Evolutionary conservation across 176 grass and related monocot species (phyloP).

Genomic region (Pharus latifolius): DNA sequence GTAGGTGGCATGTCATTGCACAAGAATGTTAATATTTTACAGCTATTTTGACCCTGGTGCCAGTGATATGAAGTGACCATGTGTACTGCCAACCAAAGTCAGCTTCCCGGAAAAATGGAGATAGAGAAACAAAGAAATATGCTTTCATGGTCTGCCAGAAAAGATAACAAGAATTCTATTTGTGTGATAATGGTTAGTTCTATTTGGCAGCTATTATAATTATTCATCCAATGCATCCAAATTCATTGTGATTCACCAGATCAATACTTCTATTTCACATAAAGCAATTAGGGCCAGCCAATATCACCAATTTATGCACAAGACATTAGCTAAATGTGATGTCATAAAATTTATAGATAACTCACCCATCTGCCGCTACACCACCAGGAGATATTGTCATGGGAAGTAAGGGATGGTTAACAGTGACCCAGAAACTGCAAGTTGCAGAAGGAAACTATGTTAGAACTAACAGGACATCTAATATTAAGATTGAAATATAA

Average conservation of each 20-base stretch:
- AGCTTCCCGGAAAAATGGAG: not conserved
- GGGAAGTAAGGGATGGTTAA: slow-evolving; percentile 42
- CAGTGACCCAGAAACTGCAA: slow-evolving; percentile 73
- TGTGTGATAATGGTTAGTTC: not conserved
- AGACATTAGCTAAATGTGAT: not conserved
- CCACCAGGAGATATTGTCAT: slow-evolving; percentile 38
- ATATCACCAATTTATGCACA: not conserved
- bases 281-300: not conserved
- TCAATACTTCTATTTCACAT: not conserved
- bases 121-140: not conserved
- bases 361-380: slow-evolving; percentile 54
- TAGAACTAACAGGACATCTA: slow-evolving; percentile 10
- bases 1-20: too few relatives aligned
- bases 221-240: not conserved
- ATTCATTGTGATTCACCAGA: not conserved
- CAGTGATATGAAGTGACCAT: too few relatives aligned
- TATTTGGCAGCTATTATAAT: too few relatives aligned
- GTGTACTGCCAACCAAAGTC: too few relatives aligned
- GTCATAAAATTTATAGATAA: slow-evolving; percentile 17
- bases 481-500: not conserved
- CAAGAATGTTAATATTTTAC: too few relatives aligned
- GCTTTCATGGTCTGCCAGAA: not conserved
- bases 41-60: too few relatives aligned
- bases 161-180: not conserved
- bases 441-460: slow-evolving; percentile 21